A percentile compares a stretch with the other conserved stretches of the same genome.
phyloP scores from a whole-genome alignment of 1,139 yeast genomes.

The Tardiomyces depauwii region DNA sequence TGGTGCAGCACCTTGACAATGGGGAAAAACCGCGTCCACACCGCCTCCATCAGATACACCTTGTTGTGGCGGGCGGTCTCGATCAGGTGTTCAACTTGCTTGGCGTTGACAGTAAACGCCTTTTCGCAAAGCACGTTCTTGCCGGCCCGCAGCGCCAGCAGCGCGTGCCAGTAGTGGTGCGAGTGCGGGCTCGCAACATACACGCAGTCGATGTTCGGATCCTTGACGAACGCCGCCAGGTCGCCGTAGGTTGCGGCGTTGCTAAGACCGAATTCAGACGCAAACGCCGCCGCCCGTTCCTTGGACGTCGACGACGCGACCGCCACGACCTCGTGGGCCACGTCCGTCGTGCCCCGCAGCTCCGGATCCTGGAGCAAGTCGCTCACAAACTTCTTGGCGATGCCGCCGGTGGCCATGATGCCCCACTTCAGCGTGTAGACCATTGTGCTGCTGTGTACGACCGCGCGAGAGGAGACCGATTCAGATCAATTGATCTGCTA shows the following conservation, averaged over 20 bases:
- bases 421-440: conserved; percentile 17
- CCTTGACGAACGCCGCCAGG: conserved; percentile 31
- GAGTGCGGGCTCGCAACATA: conserved; percentile 53
- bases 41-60: conserved; percentile 50
- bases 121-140: conserved; percentile 53
- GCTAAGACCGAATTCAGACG: conserved; percentile 7
- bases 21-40: conserved; percentile 59
- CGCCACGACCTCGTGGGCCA: conserved; percentile 22
- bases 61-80: conserved; percentile 36
- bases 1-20: conserved; percentile 30
- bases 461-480: too few relatives aligned
- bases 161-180: conserved; percentile 40
- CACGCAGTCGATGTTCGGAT: conserved; percentile 38
- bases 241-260: conserved; percentile 17
- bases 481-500: too few relatives aligned
- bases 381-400: conserved; percentile 18
- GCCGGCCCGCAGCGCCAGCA: conserved; percentile 40
- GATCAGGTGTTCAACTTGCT: conserved; percentile 36
- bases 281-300: conserved; percentile 17
- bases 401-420: conserved; percentile 21
- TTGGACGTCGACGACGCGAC: conserved; percentile 21
- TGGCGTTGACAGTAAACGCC: conserved; percentile 43
- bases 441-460: too few relatives aligned
- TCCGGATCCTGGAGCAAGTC: conserved; percentile 20
- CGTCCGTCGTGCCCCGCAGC: conserved; percentile 20